Percentiles rank a stretch among this genome's conserved stretches.
phyloP scores from a whole-genome alignment of 2,329 filamentous ascomycete species.

The Colletotrichum siamense region DNA sequence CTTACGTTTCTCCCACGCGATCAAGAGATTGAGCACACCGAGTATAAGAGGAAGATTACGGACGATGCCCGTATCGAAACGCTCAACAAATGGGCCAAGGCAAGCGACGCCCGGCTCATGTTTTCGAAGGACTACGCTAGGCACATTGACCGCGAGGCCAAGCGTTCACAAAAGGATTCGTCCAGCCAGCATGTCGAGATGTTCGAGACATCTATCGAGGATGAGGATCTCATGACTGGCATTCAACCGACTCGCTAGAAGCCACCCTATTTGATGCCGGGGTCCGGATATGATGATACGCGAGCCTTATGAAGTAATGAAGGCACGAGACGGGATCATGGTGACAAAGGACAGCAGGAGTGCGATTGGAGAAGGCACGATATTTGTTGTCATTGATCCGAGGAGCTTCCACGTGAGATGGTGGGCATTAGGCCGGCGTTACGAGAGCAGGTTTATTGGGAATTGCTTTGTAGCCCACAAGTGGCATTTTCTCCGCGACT shows the following conservation, averaged over 20 bases:
- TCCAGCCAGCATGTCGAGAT: conserved; percentile 31
- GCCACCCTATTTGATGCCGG: not conserved
- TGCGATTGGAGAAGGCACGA: not conserved
- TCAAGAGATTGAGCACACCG: conserved; percentile 51
- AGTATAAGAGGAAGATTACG: conserved; percentile 55
- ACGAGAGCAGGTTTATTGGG: conserved; percentile 13
- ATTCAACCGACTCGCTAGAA: conserved; percentile 25
- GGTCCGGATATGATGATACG: not conserved
- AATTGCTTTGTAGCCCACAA: not conserved
- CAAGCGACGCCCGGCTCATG: conserved; percentile 59
- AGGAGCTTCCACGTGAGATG: not conserved
- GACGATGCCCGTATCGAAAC: conserved; percentile 47
- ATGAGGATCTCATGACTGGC: conserved; percentile 67
- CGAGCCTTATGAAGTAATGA: conserved; percentile 11
- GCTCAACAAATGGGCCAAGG: conserved; percentile 53
- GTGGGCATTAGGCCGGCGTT: conserved; percentile 19
- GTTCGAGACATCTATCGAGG: conserved; percentile 57
- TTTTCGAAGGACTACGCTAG: conserved; percentile 63
- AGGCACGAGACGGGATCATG: not conserved
- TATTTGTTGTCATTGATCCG: not conserved
- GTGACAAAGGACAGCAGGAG: not conserved
- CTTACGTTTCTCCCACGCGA: conserved; percentile 55
- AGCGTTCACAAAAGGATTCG: conserved; percentile 49
- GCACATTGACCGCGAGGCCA: conserved; percentile 50
- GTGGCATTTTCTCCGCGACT: conserved; percentile 1